Evolutionary conservation across 2,329 filamentous ascomycete genomes (phyloP).

Genomic region (Colletotrichum australisinense): DNA sequence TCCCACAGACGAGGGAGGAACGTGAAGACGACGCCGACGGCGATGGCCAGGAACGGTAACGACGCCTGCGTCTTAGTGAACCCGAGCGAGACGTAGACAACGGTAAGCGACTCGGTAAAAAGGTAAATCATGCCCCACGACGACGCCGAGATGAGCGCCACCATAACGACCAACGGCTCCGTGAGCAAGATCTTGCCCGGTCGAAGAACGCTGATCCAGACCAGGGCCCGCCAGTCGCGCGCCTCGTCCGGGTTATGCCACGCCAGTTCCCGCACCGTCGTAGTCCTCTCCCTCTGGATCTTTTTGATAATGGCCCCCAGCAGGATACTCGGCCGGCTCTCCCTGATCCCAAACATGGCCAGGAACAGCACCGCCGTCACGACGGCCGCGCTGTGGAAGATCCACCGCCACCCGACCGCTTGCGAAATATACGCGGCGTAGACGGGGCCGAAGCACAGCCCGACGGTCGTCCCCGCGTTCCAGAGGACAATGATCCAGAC

Average conservation of each 20-base stretch:
- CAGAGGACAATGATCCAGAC: conserved; percentile 60
- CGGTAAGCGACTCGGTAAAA: conserved; percentile 55
- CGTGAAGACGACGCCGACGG: conserved; percentile 52
- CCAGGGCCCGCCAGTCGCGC: conserved; percentile 49
- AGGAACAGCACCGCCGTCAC: conserved; percentile 47
- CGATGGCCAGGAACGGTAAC: conserved; percentile 53
- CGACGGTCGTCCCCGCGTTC: conserved; percentile 55
- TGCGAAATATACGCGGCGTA: conserved; percentile 53
- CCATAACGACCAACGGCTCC: conserved; percentile 57
- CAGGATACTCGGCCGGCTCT: conserved; percentile 57
- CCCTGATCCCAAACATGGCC: conserved; percentile 50
- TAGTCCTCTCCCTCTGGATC: conserved; percentile 20
- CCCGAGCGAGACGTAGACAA: conserved; percentile 51
- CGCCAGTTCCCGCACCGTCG: conserved; percentile 32
- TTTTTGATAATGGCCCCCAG: conserved; percentile 42
- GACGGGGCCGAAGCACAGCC: conserved; percentile 55
- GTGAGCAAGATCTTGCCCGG: conserved; percentile 55
- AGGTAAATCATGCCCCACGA: conserved; percentile 60
- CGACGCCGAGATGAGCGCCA: conserved; percentile 54
- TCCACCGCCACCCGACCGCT: conserved; percentile 55
- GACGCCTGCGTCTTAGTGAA: conserved; percentile 48
- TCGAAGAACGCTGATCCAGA: conserved; percentile 51
- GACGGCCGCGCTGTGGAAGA: conserved; percentile 55
- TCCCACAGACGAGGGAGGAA: conserved; percentile 57
- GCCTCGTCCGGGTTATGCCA: conserved; percentile 52